A percentile compares a stretch with the other conserved stretches of the same genome.
phyloP scores from a whole-genome alignment of 2,329 filamentous ascomycete species.

The Dryadomyces quercivorus region DNA sequence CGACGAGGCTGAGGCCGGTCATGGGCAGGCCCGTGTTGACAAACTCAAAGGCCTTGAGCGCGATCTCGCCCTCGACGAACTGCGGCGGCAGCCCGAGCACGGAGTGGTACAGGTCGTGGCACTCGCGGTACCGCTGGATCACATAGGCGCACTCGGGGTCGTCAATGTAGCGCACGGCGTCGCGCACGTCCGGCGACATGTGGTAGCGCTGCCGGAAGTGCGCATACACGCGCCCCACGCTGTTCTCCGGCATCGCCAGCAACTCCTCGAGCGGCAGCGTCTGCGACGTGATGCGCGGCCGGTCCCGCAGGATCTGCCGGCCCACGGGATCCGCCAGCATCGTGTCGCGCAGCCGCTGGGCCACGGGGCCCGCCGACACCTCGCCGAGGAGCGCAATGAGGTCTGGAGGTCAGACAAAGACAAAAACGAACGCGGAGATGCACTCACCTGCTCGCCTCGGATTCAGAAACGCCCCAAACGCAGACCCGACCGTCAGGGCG shows the following conservation, averaged over 20 bases:
- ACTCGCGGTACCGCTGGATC: slow-evolving; percentile 95
- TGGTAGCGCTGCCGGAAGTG: slow-evolving; percentile 89
- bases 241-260: slow-evolving; percentile 57
- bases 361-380: slow-evolving; percentile 87
- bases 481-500: slow-evolving; percentile 54
- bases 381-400: slow-evolving; percentile 92
- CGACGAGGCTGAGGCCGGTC: slow-evolving; percentile 78
- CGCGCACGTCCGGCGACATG: slow-evolving; percentile 81
- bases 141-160: slow-evolving; percentile 95
- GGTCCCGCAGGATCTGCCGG: slow-evolving; percentile 78
- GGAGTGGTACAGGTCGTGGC: slow-evolving; percentile 96
- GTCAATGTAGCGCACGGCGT: slow-evolving; percentile 78
- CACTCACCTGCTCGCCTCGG: slow-evolving; percentile 67
- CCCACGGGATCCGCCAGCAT: slow-evolving; percentile 82
- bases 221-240: slow-evolving; percentile 72
- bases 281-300: slow-evolving; percentile 76
- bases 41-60: slow-evolving; percentile 97
- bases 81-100: slow-evolving; percentile 83
- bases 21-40: slow-evolving; percentile 89
- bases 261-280: slow-evolving; percentile 55
- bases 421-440: background rate
- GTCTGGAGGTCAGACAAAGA: slow-evolving; percentile 37
- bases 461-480: slow-evolving; percentile 53
- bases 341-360: slow-evolving; percentile 76
- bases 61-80: slow-evolving; percentile 89